These are phyloP conservation scores for Pelargonium citronellum DNA, from an alignment of 441 rosid species.

Conservation along the genomic window DNA sequence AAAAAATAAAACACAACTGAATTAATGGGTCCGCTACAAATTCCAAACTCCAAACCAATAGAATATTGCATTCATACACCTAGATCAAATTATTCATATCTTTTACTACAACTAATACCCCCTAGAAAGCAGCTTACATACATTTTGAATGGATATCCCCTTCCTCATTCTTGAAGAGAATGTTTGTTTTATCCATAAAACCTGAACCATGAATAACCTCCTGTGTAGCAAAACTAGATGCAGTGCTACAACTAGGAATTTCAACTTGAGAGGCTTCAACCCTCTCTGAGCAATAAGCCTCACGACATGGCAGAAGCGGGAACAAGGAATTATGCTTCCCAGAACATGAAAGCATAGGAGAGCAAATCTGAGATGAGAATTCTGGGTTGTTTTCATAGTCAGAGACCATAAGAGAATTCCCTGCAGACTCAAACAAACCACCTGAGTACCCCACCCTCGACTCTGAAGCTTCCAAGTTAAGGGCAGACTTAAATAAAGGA, in stretches of 20 bases:
- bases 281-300: constrained; percentile 27
- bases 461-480: constrained; percentile 29
- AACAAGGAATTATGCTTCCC: constrained; percentile 42
- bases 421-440: constrained; percentile 26
- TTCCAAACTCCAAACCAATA: not conserved
- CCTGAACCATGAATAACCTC: constrained; percentile 28
- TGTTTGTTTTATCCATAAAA: constrained; percentile 29
- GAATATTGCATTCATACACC: constrained; percentile 13
- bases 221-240: constrained; percentile 39
- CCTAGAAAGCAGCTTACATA: constrained; percentile 19
- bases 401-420: constrained; percentile 4
- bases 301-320: constrained; percentile 21
- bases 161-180: constrained; percentile 23
- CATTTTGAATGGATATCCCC: constrained; percentile 30
- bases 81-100: constrained; percentile 12
- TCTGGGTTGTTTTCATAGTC: constrained; percentile 30
- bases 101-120: constrained; percentile 11
- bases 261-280: constrained; percentile 36
- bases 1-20: constrained; percentile 5
- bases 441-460: constrained; percentile 22
- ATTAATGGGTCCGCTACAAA: constrained; percentile 21
- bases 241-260: constrained; percentile 39
- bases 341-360: constrained; percentile 34
- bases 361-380: constrained; percentile 24
- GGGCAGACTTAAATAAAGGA: constrained; percentile 15